These are phyloP conservation scores for Glebionis coronaria DNA, from an alignment of 129 eudicot species.

Conservation along the genomic window DNA sequence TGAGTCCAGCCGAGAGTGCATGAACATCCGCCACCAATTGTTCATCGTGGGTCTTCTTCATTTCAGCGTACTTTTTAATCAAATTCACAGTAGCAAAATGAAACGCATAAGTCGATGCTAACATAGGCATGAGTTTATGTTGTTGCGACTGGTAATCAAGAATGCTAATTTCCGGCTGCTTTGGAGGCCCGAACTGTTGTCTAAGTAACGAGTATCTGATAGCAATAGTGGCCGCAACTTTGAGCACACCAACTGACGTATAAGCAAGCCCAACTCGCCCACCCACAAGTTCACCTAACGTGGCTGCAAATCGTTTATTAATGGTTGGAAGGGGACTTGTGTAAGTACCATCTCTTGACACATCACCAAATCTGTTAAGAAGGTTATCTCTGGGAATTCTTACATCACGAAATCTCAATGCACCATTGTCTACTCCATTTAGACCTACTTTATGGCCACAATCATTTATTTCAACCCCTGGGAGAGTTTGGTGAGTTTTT, in stretches of 20 bases:
- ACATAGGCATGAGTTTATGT: conserved; percentile 93
- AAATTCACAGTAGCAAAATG: conserved; percentile 82
- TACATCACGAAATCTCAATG: conserved; percentile 66
- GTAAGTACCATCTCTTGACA: conserved; percentile 81
- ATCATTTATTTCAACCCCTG: conserved; percentile 88
- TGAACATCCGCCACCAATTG: conserved; percentile 83
- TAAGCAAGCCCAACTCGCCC: conserved; percentile 96
- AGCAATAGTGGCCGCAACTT: conserved; percentile 79
- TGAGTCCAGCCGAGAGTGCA: conserved; percentile 89
- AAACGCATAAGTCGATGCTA: conserved; percentile 87
- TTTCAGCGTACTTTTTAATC: conserved; percentile 77
- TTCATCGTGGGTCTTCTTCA: conserved; percentile 90
- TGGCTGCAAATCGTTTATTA: conserved; percentile 88
- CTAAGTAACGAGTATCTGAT: conserved; percentile 79
- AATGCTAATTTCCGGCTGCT: conserved; percentile 73
- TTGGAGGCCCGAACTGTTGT: conserved; percentile 95
- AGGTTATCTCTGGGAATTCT: conserved; percentile 94
- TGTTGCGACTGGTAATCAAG: conserved; percentile 96
- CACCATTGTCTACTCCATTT: conserved; percentile 98
- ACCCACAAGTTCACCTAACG: conserved; percentile 93
- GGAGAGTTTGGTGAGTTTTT: conserved; percentile 62
- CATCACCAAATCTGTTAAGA: conserved; percentile 89
- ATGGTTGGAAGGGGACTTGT: conserved; percentile 77
- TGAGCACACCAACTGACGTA: conserved; percentile 84
- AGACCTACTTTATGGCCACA: conserved; percentile 97